Evolutionary conservation across 257 asterid species (phyloP), one percentile per base, ranked within the genome.

Genomic region (Perilla frutescens): DNA sequence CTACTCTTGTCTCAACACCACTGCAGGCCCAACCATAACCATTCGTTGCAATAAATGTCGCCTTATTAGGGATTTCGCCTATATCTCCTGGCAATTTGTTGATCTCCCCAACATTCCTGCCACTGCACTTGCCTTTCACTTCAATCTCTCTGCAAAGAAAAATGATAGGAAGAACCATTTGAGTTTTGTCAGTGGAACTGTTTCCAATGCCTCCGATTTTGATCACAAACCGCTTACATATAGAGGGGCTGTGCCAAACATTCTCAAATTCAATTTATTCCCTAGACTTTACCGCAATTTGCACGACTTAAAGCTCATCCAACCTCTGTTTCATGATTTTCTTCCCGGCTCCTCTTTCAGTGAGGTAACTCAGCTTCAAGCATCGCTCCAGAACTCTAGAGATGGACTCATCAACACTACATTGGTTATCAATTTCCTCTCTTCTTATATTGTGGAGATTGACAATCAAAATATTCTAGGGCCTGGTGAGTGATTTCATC

Each of bases 21-120:
- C 87, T 32, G 53, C 61, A 73, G 99, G 99, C 67, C 99, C 99
- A 7, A 88, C 96, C 56, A 74, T 94, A 60, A 70, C 77, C n/a
- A 81, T 94, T 31, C 82, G 68, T 54, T 94, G 99, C 80, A 83
- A 68, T 60, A 82, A 82, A 51, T 94, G 99, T 82, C 87, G 76
- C 49, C 84, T 84, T 70, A 69, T 84, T 74, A 75, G 81, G 50
- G 97, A 90, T 79, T 64, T 60, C 57, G 87, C 88, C 44, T 90
- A 83, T 50, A 69, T 94, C 48, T 81, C 99, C 0, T 94, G 99
- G 99, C 89, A 88, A 61, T 94, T 91, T 75, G 86, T 91, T 65
- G 99, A 94, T 81, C 88, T 91, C 79, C 97, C 97, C 15, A 84
- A 83, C 72, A 79, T 62, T 83, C 99, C 99, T 57, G 99, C 97